Evolutionary conservation across 768 basidiomycete species (phyloP).

Genomic region (Fomitopsis serialis): DNA sequence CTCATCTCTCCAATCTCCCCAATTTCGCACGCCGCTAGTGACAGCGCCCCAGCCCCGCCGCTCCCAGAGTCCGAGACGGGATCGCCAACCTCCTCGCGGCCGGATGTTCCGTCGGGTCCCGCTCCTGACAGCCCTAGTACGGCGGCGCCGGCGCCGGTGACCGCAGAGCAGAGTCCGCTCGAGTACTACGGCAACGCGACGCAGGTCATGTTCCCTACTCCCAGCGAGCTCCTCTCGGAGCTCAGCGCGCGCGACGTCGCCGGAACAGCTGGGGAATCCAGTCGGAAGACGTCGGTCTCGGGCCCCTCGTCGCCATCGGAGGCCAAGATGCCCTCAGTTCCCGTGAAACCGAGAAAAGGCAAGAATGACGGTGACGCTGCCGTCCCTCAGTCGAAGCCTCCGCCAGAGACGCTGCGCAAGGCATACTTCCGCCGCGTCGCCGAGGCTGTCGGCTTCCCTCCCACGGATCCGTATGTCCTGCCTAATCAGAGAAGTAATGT

Average conservation of each 20-base stretch:
- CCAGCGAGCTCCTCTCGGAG: slow-evolving; percentile 54
- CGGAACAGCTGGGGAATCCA: not conserved
- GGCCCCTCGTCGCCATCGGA: not conserved
- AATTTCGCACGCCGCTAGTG: not conserved
- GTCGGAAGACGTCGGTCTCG: not conserved
- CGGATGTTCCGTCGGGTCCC: not conserved
- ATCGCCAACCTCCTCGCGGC: not conserved
- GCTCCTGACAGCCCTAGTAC: not conserved
- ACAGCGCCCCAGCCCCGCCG: not conserved
- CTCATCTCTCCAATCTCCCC: slow-evolving; percentile 7
- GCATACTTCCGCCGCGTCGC: slow-evolving; percentile 54
- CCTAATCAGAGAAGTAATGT: not conserved
- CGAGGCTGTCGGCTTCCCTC: slow-evolving; percentile 48
- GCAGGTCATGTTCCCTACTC: slow-evolving; percentile 48
- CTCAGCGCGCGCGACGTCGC: slow-evolving; percentile 23
- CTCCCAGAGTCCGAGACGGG: not conserved
- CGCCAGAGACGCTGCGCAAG: slow-evolving; percentile 47
- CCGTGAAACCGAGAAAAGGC: not conserved
- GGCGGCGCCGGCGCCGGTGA: not conserved
- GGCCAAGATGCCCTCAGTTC: not conserved
- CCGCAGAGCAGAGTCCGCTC: slow-evolving; percentile 6
- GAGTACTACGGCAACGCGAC: slow-evolving; percentile 17
- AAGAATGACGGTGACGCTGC: not conserved
- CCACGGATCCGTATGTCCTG: slow-evolving; percentile 54
- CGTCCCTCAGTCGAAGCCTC: slow-evolving; percentile 10